Evolutionary conservation across 2,329 filamentous ascomycete species (phyloP).

Genomic region (Pseudocercospora fuligena): DNA sequence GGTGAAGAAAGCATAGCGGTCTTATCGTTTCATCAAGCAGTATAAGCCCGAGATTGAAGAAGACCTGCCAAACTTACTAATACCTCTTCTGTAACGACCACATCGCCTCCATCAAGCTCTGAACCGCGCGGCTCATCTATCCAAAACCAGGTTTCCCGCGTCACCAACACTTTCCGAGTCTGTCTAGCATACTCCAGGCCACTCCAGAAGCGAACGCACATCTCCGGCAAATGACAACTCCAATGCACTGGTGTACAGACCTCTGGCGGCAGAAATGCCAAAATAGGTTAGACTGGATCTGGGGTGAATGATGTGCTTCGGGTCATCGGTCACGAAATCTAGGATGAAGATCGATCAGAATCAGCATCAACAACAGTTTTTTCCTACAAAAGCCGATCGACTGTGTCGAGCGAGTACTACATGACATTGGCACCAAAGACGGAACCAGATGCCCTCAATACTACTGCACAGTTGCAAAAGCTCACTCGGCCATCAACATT

Average conservation of each 20-base stretch:
- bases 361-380: background rate
- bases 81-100: too few species aligned
- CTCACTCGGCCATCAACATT: background rate
- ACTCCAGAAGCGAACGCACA: background rate
- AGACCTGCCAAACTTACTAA: too few species aligned
- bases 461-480: background rate
- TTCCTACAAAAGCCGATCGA: background rate
- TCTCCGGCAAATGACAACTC: background rate
- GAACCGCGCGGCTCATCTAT: too few species aligned
- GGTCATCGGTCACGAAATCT: constrained; percentile 12
- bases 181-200: too few species aligned
- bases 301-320: constrained; percentile 14
- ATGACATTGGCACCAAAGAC: background rate
- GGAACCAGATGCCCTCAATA: background rate
- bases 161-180: background rate
- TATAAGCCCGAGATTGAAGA: too few species aligned
- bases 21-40: too few species aligned
- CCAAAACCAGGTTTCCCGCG: background rate
- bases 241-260: background rate
- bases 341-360: background rate
- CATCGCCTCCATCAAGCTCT: too few species aligned
- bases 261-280: background rate
- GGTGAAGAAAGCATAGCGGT: too few species aligned
- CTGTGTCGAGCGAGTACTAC: background rate
- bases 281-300: background rate